Conservation (phyloP, 352 stramenopile species). For the Phytophthora sp. region DNA sequence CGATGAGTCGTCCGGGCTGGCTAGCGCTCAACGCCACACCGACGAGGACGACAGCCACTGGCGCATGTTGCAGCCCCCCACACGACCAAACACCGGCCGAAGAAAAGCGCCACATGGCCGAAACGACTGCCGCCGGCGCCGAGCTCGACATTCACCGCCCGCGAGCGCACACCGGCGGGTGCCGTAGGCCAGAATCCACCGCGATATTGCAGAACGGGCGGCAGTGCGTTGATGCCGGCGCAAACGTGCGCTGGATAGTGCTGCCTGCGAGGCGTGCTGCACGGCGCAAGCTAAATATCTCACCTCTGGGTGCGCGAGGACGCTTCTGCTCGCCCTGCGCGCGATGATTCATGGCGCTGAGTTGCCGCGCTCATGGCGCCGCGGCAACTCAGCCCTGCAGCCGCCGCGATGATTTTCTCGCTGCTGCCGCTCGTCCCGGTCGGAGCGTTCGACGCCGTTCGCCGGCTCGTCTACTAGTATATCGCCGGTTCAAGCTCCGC, state of each 20-base stretch:
- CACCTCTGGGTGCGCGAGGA: background rate
- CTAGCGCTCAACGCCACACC: background rate
- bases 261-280: background rate
- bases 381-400: constrained; percentile 17
- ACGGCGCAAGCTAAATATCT: constrained; percentile 15
- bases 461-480: constrained; percentile 22
- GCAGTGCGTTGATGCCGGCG: constrained; percentile 1
- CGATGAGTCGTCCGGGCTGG: background rate
- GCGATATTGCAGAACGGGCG: constrained; percentile 11
- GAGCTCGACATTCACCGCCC: background rate
- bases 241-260: constrained; percentile 8
- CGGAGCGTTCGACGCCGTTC: too few species aligned
- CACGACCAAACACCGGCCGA: constrained; percentile 17
- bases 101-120: constrained; percentile 14
- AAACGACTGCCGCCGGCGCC: background rate
- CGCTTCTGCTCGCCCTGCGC: constrained; percentile 11
- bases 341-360: too few species aligned
- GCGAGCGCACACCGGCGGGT: background rate
- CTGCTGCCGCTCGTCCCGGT: too few species aligned
- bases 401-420: constrained; percentile 22
- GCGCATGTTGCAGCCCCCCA: constrained; percentile 9
- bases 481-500: constrained; percentile 21
- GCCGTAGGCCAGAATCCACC: constrained; percentile 28
- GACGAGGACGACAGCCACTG: constrained; percentile 21
- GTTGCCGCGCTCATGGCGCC: constrained; percentile 16